Base-by-base conservation (phyloP, 2,329 filamentous ascomycete genomes). In the Capronia epimyces region DNA sequence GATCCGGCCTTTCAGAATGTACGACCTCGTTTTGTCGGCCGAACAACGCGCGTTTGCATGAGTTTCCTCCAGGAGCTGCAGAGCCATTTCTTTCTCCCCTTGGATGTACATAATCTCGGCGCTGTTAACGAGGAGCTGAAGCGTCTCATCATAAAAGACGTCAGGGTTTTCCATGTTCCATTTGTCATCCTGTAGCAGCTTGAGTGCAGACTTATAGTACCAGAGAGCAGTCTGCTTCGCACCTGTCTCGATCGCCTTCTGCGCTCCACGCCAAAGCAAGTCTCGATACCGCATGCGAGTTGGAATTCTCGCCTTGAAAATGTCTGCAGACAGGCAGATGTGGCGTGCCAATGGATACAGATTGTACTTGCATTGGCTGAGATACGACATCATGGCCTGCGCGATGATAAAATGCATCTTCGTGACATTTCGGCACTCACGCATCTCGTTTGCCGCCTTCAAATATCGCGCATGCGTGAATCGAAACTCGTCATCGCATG, bases 321-420 rank as follows among this genome's bases (percentile, higher is more conserved):
- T 80, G 29, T 83, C 78, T 21, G 86, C 77, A 1, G 86, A 83
- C 59, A 86, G 80, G 64, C 87, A 90, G 2, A 95, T 84, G 65
- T 96, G 91, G 3, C 83, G 80, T 18, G 89, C 87, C 53, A 85
- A 84, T 52, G 80, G 83, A 63, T 94, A 89, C 10, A 83, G 76
- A 21, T 78, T 77, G 43, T 76, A 76, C 1, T 79, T 74, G 53
- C 89, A 82, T 20, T 78, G 68, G 6, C 73, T 70, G 18, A 72
- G 81, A 60, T 89, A 84, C 60, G 86, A 86, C 66, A 90, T 80
- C 58, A 96, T 80, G 0, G 84, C 85, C 63, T 88, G 84, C 0
- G 87, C 86, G 61, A 96, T 88, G 40, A 89, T 82, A 61, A 90
- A 96, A 67, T 96, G 89, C 90, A 96, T 96, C 60, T 86, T 86